Base-by-base conservation (phyloP, 1,139 yeast species). In the Kodamaea anthophila region DNA sequence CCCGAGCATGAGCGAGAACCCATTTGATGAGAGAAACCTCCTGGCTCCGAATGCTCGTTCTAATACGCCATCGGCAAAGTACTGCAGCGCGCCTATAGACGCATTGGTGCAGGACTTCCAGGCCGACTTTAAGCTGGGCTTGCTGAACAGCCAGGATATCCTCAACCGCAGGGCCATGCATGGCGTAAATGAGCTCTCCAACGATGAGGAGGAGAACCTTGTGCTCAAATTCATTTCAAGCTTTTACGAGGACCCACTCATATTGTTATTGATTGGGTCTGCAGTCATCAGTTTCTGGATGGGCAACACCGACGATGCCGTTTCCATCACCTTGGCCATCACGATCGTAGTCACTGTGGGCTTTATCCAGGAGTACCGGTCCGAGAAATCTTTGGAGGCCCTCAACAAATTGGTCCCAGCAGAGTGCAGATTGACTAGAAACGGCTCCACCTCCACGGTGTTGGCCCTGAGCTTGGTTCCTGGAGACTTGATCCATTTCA, bases 291-390 rank as follows among this genome's bases (percentile, higher is more conserved):
- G 93, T 41, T 81, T 91, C 43, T 58, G 84, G 51, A 84, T 91
- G 93, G 94, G 95, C 14, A 91, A 91, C 55, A 75, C 77, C 22
- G 96, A 88, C 52, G 98, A 91, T 53, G 94, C 97, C 3, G 62
- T 91, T 15, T 79, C 93, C 38, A 88, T 88, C 47, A 78, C 94
- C 0, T 64, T 86, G 41, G 97, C 97, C 5, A 84, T 88, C 35
- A 46, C 83, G 22, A 87, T 88, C 43, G 97, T 88, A 18, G 96
- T 88, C 6, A 74, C 93, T 0, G 98, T 91, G 18, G 98, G 97
- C 0, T 91, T 91, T 57, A 88, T 91, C 14, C 98, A 91, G 56
- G 98, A 91, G 53, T 87, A 87, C 51, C 70, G 96, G 46, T 83
- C 95, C 1, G 98, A 91, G 52, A 83, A 91, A 60, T 83, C 95